phyloP scores from a whole-genome alignment of 306 rosid species.

The Castanea mollissima region DNA sequence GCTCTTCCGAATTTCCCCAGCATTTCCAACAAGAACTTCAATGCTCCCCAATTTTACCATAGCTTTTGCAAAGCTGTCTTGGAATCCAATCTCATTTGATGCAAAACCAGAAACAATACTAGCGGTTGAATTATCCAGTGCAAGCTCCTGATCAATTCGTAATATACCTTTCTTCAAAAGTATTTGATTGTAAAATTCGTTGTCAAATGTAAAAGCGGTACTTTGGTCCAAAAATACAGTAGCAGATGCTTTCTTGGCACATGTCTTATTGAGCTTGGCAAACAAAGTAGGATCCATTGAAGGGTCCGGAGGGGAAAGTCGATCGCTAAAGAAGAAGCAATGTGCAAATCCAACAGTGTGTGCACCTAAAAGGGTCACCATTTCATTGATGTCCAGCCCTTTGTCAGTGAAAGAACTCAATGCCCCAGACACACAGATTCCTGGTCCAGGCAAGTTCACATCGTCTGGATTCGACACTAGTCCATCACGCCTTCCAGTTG shows the following conservation, averaged over 20 bases:
- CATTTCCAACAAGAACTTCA: slow-evolving; percentile 33
- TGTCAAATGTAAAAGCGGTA: slow-evolving; percentile 41
- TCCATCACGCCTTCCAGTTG: slow-evolving; percentile 53
- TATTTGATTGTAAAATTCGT: slow-evolving; percentile 35
- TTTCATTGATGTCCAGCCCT: slow-evolving; percentile 37
- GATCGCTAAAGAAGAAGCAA: slow-evolving; percentile 35
- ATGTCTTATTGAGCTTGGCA: slow-evolving; percentile 7
- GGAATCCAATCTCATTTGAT: slow-evolving; percentile 7
- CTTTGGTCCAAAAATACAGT: slow-evolving; percentile 47
- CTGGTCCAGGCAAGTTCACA: slow-evolving; percentile 40
- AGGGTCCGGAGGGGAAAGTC: slow-evolving; percentile 38
- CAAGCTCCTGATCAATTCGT: slow-evolving; percentile 47
- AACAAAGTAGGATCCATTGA: slow-evolving; percentile 44
- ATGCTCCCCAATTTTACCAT: slow-evolving; percentile 44
- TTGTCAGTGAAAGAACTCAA: slow-evolving; percentile 7
- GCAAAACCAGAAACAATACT: slow-evolving; percentile 37
- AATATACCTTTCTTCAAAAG: slow-evolving; percentile 36
- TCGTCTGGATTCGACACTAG: slow-evolving; percentile 5
- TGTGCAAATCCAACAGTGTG: slow-evolving; percentile 59
- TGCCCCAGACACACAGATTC: background rate
- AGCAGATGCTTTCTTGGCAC: slow-evolving; percentile 4
- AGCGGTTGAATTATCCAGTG: slow-evolving; percentile 23
- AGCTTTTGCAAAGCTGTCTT: slow-evolving; percentile 37
- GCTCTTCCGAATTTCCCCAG: slow-evolving; percentile 51
- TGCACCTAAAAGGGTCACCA: slow-evolving; percentile 63